phyloP scores from a whole-genome alignment of 495 filamentous ascomycete species.

The Lasiosphaeria miniovina region DNA sequence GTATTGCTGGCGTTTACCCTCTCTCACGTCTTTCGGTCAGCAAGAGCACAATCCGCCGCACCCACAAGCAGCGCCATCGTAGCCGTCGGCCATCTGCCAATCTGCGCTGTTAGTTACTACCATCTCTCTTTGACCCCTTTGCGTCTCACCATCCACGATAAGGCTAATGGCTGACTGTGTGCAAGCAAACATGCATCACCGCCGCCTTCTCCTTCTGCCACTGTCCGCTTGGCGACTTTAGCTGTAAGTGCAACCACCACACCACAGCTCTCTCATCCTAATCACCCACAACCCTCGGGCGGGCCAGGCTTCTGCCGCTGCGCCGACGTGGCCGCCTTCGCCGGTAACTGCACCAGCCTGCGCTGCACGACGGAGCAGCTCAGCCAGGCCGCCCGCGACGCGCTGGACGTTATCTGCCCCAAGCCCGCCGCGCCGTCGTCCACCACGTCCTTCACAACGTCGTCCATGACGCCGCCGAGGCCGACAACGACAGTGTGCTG shows the following conservation, averaged over 20 bases:
- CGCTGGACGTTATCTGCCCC: not conserved
- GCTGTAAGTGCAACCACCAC: not conserved
- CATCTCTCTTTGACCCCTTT: not conserved
- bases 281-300: not conserved
- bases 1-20: not conserved
- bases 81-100: not conserved
- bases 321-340: not conserved
- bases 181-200: slow-evolving; percentile 5
- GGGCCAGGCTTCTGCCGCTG: not conserved
- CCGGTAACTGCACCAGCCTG: not conserved
- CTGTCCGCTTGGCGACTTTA: not conserved
- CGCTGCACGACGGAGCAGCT: not conserved
- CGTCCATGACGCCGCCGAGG: not conserved
- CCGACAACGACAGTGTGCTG: too few species aligned
- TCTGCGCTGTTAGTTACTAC: not conserved
- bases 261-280: not conserved
- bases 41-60: not conserved
- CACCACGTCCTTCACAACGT: not conserved
- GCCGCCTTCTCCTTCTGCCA: not conserved
- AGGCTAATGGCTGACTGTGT: not conserved
- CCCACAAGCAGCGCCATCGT: not conserved
- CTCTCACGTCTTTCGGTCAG: not conserved
- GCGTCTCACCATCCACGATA: not conserved
- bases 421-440: not conserved
- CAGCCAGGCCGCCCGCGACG: not conserved